Evolutionary conservation across 2,329 filamentous ascomycete species (phyloP), one percentile per base, ranked within the genome.

Genomic region (Colletotrichum destructivum): DNA sequence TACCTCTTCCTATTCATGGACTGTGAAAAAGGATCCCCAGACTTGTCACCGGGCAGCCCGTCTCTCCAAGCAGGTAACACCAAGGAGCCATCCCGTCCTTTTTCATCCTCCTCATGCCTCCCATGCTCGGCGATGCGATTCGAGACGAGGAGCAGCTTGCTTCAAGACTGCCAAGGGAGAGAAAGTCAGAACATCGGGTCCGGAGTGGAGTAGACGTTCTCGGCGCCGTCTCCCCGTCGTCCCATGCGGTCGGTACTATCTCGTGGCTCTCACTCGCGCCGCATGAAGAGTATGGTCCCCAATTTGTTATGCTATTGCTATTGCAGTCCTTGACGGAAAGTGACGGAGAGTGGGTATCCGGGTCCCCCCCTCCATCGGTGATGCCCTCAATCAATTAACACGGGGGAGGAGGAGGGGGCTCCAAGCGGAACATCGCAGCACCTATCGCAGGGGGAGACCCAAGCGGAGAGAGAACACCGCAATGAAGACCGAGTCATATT

Each of bases 101-200:
- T 26, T 13, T 16, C n/a, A 31, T 52, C 21, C 49, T 52, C 4
- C 49, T 23, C 51, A 35, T 54, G 13, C 23, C 15, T 31, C 51
- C 26, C 51, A 54, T 44, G 42, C 51, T 21, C 35, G n/a, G 35
- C 3, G 13, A 56, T 35, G 54, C 54, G n/a, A 13, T 23, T 56
- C n/a, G 54, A 56, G 26, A 40, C 54, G n/a, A 40, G 54, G 31
- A 56, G 4, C n/a, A 12, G n/a, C 54, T n/a, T 56, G 54, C 54
- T 40, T 21, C 31, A 31, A n/a, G 21, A 38, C 18, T 38, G 16
- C 18, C 31, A 11, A 55, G 13, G n/a, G 49, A 40, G 54, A 56
- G 15, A 31, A 56, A 40, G 54, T 56, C 13, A 56, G 54, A 56
- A 56, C 12, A 56, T 38, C 35, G 54, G 54, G 54, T 40, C 54